These are phyloP conservation scores for Vigna angularis DNA, from an alignment of 306 rosid species.

Conservation along the genomic window DNA sequence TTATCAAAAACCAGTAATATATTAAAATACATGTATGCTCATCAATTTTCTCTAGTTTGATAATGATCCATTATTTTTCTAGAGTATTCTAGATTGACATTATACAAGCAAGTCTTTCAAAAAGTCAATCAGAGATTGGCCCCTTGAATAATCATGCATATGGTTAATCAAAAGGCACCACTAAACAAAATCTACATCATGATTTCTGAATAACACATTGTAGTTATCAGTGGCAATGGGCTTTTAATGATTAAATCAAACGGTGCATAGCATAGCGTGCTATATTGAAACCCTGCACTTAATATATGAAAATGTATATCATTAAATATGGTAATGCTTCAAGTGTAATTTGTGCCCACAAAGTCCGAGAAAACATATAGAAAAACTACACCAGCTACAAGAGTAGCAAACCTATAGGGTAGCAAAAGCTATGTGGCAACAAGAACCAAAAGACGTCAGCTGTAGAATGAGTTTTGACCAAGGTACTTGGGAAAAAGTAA, in stretches of 20 bases:
- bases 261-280: background rate
- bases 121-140: slow-evolving; percentile 7
- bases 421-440: background rate
- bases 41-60: slow-evolving; percentile 21
- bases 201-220: background rate
- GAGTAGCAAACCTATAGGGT: background rate
- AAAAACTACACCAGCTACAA: background rate
- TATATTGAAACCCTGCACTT: slow-evolving; percentile 14
- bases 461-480: background rate
- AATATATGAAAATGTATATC: background rate
- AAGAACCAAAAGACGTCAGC: background rate
- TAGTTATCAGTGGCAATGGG: background rate
- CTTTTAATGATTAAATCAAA: slow-evolving; percentile 7
- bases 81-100: background rate
- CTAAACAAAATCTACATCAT: slow-evolving; percentile 25
- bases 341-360: slow-evolving; percentile 10
- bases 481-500: background rate
- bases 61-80: slow-evolving; percentile 10
- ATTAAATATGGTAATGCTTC: slow-evolving; percentile 25
- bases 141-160: slow-evolving; percentile 13
- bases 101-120: slow-evolving; percentile 3
- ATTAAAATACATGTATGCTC: slow-evolving; percentile 22
- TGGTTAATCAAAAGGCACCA: slow-evolving; percentile 18
- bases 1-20: slow-evolving; percentile 33
- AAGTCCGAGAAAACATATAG: background rate